These are phyloP conservation scores for Diaporthe sp. DNA, from an alignment of 2,329 filamentous ascomycete species.

Conservation along the genomic window DNA sequence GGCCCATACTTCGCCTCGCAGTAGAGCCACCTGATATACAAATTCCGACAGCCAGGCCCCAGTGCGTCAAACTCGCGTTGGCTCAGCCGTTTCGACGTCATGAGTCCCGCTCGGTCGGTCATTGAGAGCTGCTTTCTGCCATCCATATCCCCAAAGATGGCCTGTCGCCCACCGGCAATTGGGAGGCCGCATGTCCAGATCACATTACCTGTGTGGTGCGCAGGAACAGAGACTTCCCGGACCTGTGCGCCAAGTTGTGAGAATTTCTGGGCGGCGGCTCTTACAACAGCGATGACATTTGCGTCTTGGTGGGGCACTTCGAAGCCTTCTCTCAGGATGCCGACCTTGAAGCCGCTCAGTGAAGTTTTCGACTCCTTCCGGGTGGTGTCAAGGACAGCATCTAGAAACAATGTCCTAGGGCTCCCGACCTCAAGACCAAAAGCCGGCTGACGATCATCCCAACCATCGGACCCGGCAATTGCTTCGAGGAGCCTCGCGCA, in stretches of 20 bases:
- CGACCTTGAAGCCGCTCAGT: conserved; percentile 48
- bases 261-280: conserved; percentile 49
- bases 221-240: conserved; percentile 56
- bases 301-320: conserved; percentile 49
- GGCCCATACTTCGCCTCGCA: conserved; percentile 31
- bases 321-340: conserved; percentile 57
- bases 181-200: conserved; percentile 56
- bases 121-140: conserved; percentile 31
- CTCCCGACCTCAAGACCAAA: conserved; percentile 31
- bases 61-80: conserved; percentile 31
- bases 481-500: conserved; percentile 50
- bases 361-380: conserved; percentile 8
- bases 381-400: conserved; percentile 19
- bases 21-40: conserved; percentile 32
- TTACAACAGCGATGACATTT: conserved; percentile 52
- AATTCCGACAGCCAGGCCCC: conserved; percentile 14
- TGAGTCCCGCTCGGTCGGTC: conserved; percentile 21
- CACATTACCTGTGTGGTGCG: conserved; percentile 57
- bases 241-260: conserved; percentile 54
- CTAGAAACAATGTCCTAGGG: conserved; percentile 28
- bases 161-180: conserved; percentile 31
- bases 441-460: conserved; percentile 46
- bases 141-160: conserved; percentile 28
- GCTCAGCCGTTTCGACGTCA: conserved; percentile 28
- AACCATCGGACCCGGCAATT: conserved; percentile 56